Evolutionary conservation across 2,329 filamentous ascomycete species (phyloP).

Genomic region (Alternaria postmessia): DNA sequence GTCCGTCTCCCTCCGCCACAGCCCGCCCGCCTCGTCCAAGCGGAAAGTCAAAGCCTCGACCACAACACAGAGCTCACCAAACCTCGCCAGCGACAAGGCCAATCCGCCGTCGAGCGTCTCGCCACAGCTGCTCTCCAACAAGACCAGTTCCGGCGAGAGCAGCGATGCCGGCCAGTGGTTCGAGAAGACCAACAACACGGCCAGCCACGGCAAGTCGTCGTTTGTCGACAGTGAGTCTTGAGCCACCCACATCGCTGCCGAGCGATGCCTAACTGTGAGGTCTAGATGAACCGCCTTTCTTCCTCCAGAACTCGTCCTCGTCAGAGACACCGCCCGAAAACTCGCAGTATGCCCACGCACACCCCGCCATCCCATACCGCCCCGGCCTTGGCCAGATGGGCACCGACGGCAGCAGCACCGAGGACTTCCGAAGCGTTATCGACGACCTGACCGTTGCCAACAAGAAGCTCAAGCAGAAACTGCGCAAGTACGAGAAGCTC

Average conservation of each 20-base stretch:
- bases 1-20: slow-evolving; percentile 58
- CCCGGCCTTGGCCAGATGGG: slow-evolving; percentile 51
- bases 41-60: not conserved
- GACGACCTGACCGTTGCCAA: slow-evolving; percentile 88
- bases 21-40: slow-evolving; percentile 26
- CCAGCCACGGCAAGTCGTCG: slow-evolving; percentile 46
- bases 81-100: slow-evolving; percentile 44
- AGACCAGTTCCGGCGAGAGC: slow-evolving; percentile 59
- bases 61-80: slow-evolving; percentile 32
- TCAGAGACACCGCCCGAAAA: slow-evolving; percentile 53
- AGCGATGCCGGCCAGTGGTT: slow-evolving; percentile 63
- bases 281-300: slow-evolving; percentile 55
- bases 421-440: slow-evolving; percentile 83
- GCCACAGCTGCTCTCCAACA: slow-evolving; percentile 42
- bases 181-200: slow-evolving; percentile 60
- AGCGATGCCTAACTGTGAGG: not conserved
- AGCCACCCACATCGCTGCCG: not conserved
- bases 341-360: slow-evolving; percentile 19
- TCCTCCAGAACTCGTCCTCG: slow-evolving; percentile 57
- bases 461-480: slow-evolving; percentile 75
- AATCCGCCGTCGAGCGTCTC: slow-evolving; percentile 54
- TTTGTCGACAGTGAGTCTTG: slow-evolving; percentile 54
- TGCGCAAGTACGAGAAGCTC: slow-evolving; percentile 74
- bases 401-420: slow-evolving; percentile 67
- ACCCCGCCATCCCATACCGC: slow-evolving; percentile 38